Percentiles rank a stretch among this genome's conserved stretches.
Evolutionary conservation across 2,329 filamentous ascomycete species (phyloP).

Genomic region (Fonsecaea nubica): DNA sequence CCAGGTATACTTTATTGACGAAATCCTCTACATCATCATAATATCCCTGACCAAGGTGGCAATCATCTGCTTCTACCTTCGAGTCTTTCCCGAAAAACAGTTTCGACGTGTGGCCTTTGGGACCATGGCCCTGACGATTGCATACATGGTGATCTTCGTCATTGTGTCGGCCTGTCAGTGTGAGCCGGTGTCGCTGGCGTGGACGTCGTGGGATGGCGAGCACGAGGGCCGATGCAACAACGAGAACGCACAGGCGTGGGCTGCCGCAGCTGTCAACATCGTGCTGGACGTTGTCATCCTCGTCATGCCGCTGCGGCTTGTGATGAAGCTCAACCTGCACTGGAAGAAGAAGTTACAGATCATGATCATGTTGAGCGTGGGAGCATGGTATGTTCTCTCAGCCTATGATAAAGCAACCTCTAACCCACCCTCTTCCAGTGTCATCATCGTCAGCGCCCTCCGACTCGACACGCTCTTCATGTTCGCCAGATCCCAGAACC

Average conservation of each 20-base stretch:
- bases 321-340: conserved; percentile 42
- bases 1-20: conserved; percentile 46
- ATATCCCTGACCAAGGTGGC: conserved; percentile 49
- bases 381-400: conserved; percentile 49
- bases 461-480: conserved; percentile 53
- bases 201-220: conserved; percentile 60
- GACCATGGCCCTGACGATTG: conserved; percentile 48
- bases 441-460: conserved; percentile 54
- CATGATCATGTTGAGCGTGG: conserved; percentile 59
- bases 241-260: conserved; percentile 58
- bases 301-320: conserved; percentile 56
- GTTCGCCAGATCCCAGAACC: conserved; percentile 48
- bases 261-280: conserved; percentile 62
- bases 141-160: conserved; percentile 51
- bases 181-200: conserved; percentile 50
- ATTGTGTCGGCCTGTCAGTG: conserved; percentile 50
- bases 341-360: conserved; percentile 58
- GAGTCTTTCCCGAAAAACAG: conserved; percentile 50
- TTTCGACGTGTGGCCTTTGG: conserved; percentile 17
- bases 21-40: conserved; percentile 54
- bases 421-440: conserved; percentile 41
- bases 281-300: conserved; percentile 61
- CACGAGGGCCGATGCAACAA: conserved; percentile 58
- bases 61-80: conserved; percentile 51
- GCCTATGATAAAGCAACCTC: background rate